Evolutionary conservation across 163 green algal genomes (phyloP).

Genomic region (Scenedesmus sp.): DNA sequence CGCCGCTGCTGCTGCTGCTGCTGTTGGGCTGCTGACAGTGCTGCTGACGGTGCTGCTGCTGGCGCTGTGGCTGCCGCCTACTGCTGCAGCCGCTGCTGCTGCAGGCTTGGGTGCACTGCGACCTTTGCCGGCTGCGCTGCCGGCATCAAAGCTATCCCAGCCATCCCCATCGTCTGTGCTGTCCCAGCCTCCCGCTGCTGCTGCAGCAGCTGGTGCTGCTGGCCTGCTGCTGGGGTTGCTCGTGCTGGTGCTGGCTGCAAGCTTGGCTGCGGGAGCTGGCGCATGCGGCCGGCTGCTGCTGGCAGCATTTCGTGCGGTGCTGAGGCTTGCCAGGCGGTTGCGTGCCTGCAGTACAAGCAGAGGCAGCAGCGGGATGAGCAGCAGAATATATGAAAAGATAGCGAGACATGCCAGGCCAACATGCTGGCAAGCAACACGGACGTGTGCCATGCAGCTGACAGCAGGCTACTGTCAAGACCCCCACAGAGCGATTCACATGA

Average conservation of each 20-base stretch:
- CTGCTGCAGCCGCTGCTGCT: not conserved
- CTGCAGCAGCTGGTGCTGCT: slow-evolving; percentile 15
- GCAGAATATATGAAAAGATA: not conserved
- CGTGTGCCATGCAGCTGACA: too few species aligned
- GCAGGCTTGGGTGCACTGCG: not conserved
- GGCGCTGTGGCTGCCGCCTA: not conserved
- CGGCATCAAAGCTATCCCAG: slow-evolving; percentile 23
- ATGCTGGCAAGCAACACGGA: too few species aligned
- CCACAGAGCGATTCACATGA: too few species aligned
- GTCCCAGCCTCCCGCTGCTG: slow-evolving; percentile 39
- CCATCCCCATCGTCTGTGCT: slow-evolving; percentile 36
- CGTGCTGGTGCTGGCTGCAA: not conserved
- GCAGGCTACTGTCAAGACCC: too few species aligned
- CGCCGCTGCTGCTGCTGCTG: slow-evolving; percentile 3
- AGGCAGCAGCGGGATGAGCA: not conserved
- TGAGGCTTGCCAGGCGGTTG: slow-evolving; percentile 31
- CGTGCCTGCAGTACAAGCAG: slow-evolving; percentile 13
- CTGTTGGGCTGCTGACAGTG: too few species aligned
- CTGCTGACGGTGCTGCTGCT: not conserved
- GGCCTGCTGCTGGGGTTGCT: not conserved
- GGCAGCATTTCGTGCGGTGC: not conserved
- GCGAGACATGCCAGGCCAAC: not conserved
- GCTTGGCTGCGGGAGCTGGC: not conserved
- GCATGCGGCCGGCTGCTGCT: not conserved
- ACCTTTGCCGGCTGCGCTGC: not conserved